Evolutionary conservation across 495 filamentous ascomycete species (phyloP), one percentile per base, ranked within the genome.

Genomic region (Letharia columbiana): DNA sequence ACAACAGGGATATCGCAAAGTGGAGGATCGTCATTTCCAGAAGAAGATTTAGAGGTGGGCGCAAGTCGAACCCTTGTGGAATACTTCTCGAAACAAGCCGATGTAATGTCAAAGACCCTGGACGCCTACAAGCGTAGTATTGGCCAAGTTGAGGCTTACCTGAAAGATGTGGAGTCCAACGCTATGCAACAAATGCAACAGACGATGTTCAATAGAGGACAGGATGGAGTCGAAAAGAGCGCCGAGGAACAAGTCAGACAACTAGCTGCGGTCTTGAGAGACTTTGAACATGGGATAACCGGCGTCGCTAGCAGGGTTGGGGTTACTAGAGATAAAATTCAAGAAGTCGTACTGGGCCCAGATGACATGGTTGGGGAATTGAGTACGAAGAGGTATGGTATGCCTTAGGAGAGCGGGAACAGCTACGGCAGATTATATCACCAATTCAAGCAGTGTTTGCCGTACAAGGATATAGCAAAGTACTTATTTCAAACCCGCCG

Each of bases 131-230:
- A 85, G 68, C 75, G 78, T 40, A 90, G 88, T 66, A 75, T 96
- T 60, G 79, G 82, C 59, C 91, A 96, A 74, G 91, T 96, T 61
- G 91, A 96, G 75, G 81, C 84, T 68, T 91, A 94, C 73, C 79
- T 96, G 59, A 80, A 87, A 60, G 85, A 87, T 5, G 86, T 96
- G 33, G 90, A 95, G 71, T 77, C 79, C 12, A 84, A 83, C 37
- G 80, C 90, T 57, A 78, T 87, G 67, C 82, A 87, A 65, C 87
- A 91, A 73, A 83, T 89, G 63, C 85, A 89, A 75, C 80, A 87
- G 62, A 82, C 89, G 71, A 79, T 86, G 62, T 81, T 83, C 39
- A 81, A 79, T 60, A 80, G 79, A 68, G 83, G 78, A 65, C 78
- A 78, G 15, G 80, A 82, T 67, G 81, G 79, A 2, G 68, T 74